A percentile compares a stretch with the other conserved stretches of the same genome.
phyloP scores from a whole-genome alignment of 2,329 filamentous ascomycete species.

The Arthrobotrys iridis region DNA sequence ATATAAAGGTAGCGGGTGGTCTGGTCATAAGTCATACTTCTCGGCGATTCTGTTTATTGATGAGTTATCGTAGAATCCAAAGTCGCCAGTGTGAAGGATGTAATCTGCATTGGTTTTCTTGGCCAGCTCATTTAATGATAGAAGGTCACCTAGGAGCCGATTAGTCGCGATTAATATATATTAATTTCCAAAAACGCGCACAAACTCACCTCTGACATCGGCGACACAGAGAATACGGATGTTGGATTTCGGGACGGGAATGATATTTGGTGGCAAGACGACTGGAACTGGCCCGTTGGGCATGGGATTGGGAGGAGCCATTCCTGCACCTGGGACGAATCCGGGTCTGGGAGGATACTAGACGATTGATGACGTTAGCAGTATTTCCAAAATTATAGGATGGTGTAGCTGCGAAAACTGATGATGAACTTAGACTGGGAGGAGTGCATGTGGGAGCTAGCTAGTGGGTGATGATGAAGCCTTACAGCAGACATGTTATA shows the following conservation, averaged over 20 bases:
- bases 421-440: neutral
- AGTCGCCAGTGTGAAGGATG: slow-evolving; percentile 98
- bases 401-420: neutral
- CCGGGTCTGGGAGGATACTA: slow-evolving; percentile 36
- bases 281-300: slow-evolving; percentile 51
- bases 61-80: slow-evolving; percentile 97
- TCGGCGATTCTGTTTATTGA: slow-evolving; percentile 97
- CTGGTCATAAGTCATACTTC: slow-evolving; percentile 72
- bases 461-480: slow-evolving; percentile 2
- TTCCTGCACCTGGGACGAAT: slow-evolving; percentile 25
- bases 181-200: slow-evolving; percentile 29
- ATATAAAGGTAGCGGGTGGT: slow-evolving; percentile 51
- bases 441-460: neutral
- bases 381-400: neutral
- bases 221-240: slow-evolving; percentile 76
- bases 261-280: slow-evolving; percentile 44
- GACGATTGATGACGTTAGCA: slow-evolving; percentile 13
- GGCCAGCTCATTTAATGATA: slow-evolving; percentile 94
- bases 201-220: slow-evolving; percentile 74
- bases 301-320: slow-evolving; percentile 36
- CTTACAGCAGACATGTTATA: slow-evolving; percentile 34
- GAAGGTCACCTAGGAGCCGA: slow-evolving; percentile 79
- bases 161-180: slow-evolving; percentile 28
- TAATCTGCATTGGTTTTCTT: slow-evolving; percentile 94
- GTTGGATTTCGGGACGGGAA: slow-evolving; percentile 60